Base-by-base conservation (phyloP, 2,329 filamentous ascomycete genomes). In the Cryphonectria nitschkei region DNA sequence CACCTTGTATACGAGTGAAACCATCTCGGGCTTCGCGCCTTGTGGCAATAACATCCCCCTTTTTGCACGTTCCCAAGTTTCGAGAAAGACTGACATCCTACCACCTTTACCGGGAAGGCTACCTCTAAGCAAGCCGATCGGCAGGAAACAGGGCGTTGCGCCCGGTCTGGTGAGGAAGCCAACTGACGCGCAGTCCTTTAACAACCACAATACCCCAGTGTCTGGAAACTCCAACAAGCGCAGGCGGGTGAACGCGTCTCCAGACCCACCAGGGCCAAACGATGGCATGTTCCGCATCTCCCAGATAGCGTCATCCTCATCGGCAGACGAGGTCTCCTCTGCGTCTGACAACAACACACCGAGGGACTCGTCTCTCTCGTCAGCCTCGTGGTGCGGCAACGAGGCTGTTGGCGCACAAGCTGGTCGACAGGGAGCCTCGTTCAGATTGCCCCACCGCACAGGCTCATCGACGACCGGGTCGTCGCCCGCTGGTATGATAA, bases 121-220 rank as follows among this genome's bases (percentile, higher is more conserved):
- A 6, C 84, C 84, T 1, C 78, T 85, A 2, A 78, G 75, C 6
- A 78, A 76, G 3, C 78, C 80, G 0, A 69, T 76, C 4, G 79
- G 78, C 16, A 88, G 87, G 1, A 86, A 85, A 87, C 88, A 92
- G 1, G 88, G 46, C 5, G 52, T 46, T 9, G 19, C 1, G 1
- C 1, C 14, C 29, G 8, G 13, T n/a, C 32, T 52, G 3, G 14
- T 16, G 13, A 65, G 50, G 63, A 65, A 34, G 63, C 63, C 43
- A 13, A 34, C 3, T n/a, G 43, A 34, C 26, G 3, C 43, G 19
- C 46, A 50, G 46, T n/a, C 46, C 3, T 50, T 50, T 5, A 39
- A 39, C 34, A 37, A n/a, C 37, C 6, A 64, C 32, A 43, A 29
- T 39, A 39, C 68, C 11, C 13, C 34, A 14, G 68, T 62, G 1